Base-by-base conservation (phyloP, 352 stramenopile species). In the Phytophthora tentaculata region DNA sequence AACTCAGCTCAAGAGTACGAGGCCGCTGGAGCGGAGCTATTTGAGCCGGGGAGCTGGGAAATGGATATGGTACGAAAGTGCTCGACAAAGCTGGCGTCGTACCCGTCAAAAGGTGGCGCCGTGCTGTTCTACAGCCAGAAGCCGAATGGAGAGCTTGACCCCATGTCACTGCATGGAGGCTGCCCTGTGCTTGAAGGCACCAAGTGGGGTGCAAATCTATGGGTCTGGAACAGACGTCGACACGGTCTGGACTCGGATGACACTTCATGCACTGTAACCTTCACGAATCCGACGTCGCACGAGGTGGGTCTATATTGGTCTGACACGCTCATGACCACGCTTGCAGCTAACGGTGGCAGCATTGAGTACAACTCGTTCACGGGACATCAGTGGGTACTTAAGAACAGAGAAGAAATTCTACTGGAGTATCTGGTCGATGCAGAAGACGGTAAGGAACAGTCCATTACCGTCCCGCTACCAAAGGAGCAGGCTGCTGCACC, bases 121-220 rank as follows among this genome's bases (percentile, higher is more conserved):
- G 81, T 99, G n/a, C 75, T 99, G 7, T 99, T 99, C 82, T 99
- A 99, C 86, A 98, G 83, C 58, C 97, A 99, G 65, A 89, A 97
- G 56, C 92, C 96, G 1, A 97, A 99, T 81, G 97, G 87, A 14
- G 80, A 88, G 58, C 72, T 92, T 6, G 97, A 99, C 74, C 74
- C 82, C 4, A 85, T 82, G 83, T 87, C 81, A 26, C 57, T 97
- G 64, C 72, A 99, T 67, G 96, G 94, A 26, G 97, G 89, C n/a
- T 99, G 97, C 75, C 97, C 97, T 5, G 96, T 99, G 8, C 69
- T 98, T 8, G 81, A 94, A 19, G 94, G 93, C 22, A 89, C 92
- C 17, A 99, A 99, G 75, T 99, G 95, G 85, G 95, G 91, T n/a
- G 96, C 96, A 14, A 99, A 99, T 74, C 91, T 99, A 54, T 99